phyloP scores from a whole-genome alignment of 106 monocot species.

The Allium fistulosum region DNA sequence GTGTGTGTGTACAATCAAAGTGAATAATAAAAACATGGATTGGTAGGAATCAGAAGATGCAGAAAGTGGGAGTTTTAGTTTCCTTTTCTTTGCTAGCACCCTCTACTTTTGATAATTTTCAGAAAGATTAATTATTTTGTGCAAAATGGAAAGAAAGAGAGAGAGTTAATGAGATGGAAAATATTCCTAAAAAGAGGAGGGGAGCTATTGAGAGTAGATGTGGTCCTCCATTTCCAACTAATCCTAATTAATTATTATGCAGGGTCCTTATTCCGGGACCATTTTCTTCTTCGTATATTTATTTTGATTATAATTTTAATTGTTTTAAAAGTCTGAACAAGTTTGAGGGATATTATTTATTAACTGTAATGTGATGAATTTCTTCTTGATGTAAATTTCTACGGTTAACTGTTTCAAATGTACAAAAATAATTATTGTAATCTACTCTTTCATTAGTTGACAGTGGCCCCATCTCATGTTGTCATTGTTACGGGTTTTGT shows the following conservation, averaged over 20 bases:
- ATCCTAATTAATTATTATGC: constrained; percentile 12
- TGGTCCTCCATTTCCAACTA: constrained; percentile 35
- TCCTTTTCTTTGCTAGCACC: not conserved
- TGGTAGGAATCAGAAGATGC: constrained; percentile 15
- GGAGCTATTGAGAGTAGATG: constrained; percentile 1
- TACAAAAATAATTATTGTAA: too few species aligned
- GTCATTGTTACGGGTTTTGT: too few species aligned
- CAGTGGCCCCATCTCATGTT: too few species aligned
- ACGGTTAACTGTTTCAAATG: too few species aligned
- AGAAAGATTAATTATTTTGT: constrained; percentile 12
- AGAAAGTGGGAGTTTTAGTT: constrained; percentile 4
- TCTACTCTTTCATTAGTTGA: too few species aligned
- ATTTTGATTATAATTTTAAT: not conserved
- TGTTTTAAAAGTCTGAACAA: too few species aligned
- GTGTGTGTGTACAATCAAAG: too few species aligned
- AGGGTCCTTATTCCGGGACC: constrained; percentile 19
- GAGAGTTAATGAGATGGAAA: constrained; percentile 8
- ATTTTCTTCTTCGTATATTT: not conserved
- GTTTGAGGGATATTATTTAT: too few species aligned
- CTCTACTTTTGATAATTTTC: constrained; percentile 1
- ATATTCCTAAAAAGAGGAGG: constrained; percentile 11
- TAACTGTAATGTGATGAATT: too few species aligned
- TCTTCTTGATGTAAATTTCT: too few species aligned
- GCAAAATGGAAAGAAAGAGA: constrained; percentile 3
- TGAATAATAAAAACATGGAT: constrained; percentile 1